Conservation (phyloP, 371 early-diverging fungal genomes). For the Apophysomyces sp. region DNA sequence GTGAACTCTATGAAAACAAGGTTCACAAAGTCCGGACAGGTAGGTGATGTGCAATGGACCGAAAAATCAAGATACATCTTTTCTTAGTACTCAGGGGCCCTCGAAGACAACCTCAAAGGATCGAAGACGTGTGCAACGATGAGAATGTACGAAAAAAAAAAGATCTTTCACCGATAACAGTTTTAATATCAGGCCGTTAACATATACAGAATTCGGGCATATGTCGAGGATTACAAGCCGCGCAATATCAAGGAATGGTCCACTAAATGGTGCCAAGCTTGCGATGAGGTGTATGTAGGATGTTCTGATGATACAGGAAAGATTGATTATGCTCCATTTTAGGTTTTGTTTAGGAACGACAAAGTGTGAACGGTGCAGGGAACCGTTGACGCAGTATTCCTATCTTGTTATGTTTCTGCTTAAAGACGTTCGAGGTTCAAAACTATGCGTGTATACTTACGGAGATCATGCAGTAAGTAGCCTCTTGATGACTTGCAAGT, state of each 20-base stretch:
- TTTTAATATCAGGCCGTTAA: slow-evolving; percentile 5
- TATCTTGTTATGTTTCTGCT: slow-evolving; percentile 7
- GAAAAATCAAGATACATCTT: neutral
- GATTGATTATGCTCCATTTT: neutral
- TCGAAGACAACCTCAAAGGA: neutral
- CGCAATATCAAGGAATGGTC: slow-evolving; percentile 9
- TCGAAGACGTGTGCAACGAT: neutral
- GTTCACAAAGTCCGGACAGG: neutral
- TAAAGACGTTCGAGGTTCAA: slow-evolving; percentile 5
- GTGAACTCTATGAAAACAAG: neutral
- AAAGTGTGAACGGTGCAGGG: slow-evolving; percentile 3
- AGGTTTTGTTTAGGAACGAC: neutral
- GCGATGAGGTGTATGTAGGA: slow-evolving; percentile 11
- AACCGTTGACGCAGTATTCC: slow-evolving; percentile 2
- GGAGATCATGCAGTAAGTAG: slow-evolving; percentile 16
- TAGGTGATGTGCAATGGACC: neutral
- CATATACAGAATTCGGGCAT: slow-evolving; percentile 10
- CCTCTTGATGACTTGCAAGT: neutral
- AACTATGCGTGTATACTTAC: slow-evolving; percentile 6
- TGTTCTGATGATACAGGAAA: neutral
- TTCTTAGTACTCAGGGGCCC: neutral
- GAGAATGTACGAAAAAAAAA: neutral
- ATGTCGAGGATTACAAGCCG: slow-evolving; percentile 12
- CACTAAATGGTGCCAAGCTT: slow-evolving; percentile 10
- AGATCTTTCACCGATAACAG: neutral